Evolutionary conservation across 2,329 filamentous ascomycete genomes (phyloP), one percentile per base, ranked within the genome.

Genomic region (Ceratocystis alfenasii): DNA sequence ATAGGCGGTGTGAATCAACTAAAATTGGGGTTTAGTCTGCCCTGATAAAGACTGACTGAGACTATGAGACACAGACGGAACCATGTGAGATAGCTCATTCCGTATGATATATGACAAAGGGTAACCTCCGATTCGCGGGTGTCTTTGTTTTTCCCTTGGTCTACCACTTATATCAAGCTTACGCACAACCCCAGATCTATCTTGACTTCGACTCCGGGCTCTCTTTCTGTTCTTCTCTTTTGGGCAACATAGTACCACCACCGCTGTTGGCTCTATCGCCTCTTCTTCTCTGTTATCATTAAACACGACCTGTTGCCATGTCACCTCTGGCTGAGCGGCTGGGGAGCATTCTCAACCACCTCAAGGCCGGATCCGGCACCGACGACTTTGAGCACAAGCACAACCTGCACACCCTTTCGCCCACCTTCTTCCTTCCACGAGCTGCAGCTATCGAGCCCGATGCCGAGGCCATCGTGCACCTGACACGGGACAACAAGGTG

Each of bases 391-490:
- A 70, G 66, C 76, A 78, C 68, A 79, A 78, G 69, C 75, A 79
- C 72, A 84, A 90, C 74, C 82, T 88, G 71, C 88, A 93, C 75
- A 84, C 87, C 17, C 83, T 97, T 36, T 92, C 90, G 1, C 93
- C 93, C 0, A 96, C 92, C 2, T 87, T 85, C 75, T 96, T 96
- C 74, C 79, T 95, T 25, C 88, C 89, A 70, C 87, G 93, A 64
- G 91, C 93, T 20, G 92, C 92, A 5, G 80, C 83, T 59, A 94
- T 97, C 72, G 93, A 96, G 76, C 93, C 93, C 5, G 79, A 92
- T 72, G 90, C 89, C 12, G 81, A 87, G 70, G 93, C 92, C 45
- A 88, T 96, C 72, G 87, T 91, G 73, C 93, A 97, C 76, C 78
- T 90, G 65, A 95, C 91, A 0, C 81, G 87, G 68, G 92, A 94